These are phyloP conservation scores for Sordariomycetes sp. DNA, from an alignment of 2,329 filamentous ascomycete species.

Conservation along the genomic window DNA sequence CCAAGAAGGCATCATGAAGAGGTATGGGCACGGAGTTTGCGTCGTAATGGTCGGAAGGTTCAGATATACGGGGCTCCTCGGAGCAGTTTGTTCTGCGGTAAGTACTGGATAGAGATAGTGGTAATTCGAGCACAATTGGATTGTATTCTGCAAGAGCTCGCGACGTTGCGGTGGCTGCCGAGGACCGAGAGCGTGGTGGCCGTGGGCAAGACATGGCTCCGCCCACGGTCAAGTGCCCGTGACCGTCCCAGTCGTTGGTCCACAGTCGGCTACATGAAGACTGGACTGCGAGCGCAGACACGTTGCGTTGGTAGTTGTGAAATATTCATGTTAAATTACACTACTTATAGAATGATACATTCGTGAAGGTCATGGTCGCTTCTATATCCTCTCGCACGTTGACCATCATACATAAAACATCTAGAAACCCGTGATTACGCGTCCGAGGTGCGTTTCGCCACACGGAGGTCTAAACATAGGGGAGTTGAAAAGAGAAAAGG, in stretches of 20 bases:
- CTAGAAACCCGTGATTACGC: background rate
- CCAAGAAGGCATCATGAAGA: constrained; percentile 36
- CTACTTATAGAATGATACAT: background rate
- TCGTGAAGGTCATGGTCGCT: background rate
- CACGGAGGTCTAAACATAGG: background rate
- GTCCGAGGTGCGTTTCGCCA: too few species aligned
- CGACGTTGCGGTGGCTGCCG: background rate
- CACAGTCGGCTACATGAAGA: background rate
- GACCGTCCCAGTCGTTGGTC: too few species aligned
- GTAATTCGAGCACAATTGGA: background rate
- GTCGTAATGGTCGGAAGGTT: background rate
- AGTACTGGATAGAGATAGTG: background rate
- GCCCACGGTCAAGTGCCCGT: too few species aligned
- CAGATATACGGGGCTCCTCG: background rate
- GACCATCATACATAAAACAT: background rate
- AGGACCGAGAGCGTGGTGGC: background rate
- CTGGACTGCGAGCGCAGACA: background rate
- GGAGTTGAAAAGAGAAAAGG: constrained; percentile 2
- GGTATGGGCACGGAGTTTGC: background rate
- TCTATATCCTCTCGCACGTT: background rate
- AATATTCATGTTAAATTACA: background rate
- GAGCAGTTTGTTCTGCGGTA: background rate
- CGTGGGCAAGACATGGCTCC: too few species aligned
- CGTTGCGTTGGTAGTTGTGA: background rate
- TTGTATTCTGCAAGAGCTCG: background rate